A percentile compares a stretch with the other conserved stretches of the same genome.
phyloP scores from a whole-genome alignment of 2,329 filamentous ascomycete species.

The Calonectria honghensis region DNA sequence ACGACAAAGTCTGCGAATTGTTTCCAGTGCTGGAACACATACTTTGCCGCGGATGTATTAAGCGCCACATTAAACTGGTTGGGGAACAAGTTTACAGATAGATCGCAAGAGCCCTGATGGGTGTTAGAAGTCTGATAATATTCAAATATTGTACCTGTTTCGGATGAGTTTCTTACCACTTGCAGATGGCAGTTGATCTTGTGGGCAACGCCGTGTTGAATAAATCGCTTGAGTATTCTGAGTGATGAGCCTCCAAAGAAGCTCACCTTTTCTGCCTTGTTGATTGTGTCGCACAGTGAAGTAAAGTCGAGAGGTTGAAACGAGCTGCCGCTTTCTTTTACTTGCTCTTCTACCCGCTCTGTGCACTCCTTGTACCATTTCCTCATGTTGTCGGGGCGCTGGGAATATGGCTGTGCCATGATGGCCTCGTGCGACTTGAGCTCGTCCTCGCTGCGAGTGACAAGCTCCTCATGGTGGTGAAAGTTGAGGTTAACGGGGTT shows the following conservation, averaged over 20 bases:
- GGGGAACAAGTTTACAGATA: conserved; percentile 49
- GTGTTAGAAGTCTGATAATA: conserved; percentile 2
- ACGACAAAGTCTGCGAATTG: conserved; percentile 47
- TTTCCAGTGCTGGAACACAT: conserved; percentile 41
- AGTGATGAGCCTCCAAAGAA: conserved; percentile 52
- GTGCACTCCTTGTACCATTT: conserved; percentile 49
- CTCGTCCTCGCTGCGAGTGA: conserved; percentile 46
- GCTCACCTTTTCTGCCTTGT: conserved; percentile 42
- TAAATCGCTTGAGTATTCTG: conserved; percentile 46
- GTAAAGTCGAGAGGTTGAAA: conserved; percentile 36
- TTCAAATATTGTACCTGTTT: not conserved
- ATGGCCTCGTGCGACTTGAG: conserved; percentile 42
- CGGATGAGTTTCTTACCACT: conserved; percentile 39
- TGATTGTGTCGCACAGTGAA: conserved; percentile 43
- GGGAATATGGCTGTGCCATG: conserved; percentile 31
- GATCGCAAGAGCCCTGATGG: conserved; percentile 49
- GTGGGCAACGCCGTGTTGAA: conserved; percentile 43
- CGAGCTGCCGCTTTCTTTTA: conserved; percentile 25
- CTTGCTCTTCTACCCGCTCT: conserved; percentile 22
- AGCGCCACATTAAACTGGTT: conserved; percentile 53
- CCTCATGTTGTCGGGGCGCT: conserved; percentile 38
- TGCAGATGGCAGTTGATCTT: conserved; percentile 50
- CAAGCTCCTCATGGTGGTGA: conserved; percentile 53
- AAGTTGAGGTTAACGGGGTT: conserved; percentile 70
- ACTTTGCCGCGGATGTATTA: conserved; percentile 44